phyloP scores from a whole-genome alignment of 2,329 filamentous ascomycete species.

The Clonostachys solani region DNA sequence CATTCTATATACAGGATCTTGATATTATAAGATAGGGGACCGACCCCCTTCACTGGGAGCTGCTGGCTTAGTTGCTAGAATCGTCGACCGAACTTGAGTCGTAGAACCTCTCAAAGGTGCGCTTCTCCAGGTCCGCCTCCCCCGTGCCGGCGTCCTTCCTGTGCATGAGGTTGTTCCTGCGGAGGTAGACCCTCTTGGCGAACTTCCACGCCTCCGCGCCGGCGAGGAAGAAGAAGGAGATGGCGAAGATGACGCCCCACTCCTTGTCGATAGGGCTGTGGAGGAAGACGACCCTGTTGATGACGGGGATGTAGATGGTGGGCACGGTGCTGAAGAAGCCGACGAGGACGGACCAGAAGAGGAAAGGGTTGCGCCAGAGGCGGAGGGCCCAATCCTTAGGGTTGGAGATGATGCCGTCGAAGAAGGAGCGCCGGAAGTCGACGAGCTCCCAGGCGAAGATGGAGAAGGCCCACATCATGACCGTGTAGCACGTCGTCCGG shows the following conservation, averaged over 20 bases:
- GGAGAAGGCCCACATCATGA: slow-evolving; percentile 64
- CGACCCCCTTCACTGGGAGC: too few relatives aligned
- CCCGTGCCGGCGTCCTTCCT: slow-evolving; percentile 12
- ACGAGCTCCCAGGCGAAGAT: slow-evolving; percentile 69
- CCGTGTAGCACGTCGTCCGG: slow-evolving; percentile 62
- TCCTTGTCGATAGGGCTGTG: slow-evolving; percentile 65
- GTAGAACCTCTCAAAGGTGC: slow-evolving; percentile 10
- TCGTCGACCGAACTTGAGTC: too few relatives aligned
- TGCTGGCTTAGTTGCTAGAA: too few relatives aligned
- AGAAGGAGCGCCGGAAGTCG: slow-evolving; percentile 61
- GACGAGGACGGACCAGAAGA: slow-evolving; percentile 42
- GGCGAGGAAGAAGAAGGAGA: slow-evolving; percentile 55
- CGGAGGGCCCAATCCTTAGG: slow-evolving; percentile 48
- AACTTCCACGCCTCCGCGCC: slow-evolving; percentile 66
- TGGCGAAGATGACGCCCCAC: slow-evolving; percentile 64
- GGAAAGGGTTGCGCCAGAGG: slow-evolving; percentile 50
- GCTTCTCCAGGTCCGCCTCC: slow-evolving; percentile 11
- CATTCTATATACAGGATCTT: too few relatives aligned
- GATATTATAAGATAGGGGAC: too few relatives aligned
- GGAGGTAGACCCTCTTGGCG: slow-evolving; percentile 53
- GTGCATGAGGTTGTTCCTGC: slow-evolving; percentile 16
- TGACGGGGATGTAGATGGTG: slow-evolving; percentile 62
- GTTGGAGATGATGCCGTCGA: slow-evolving; percentile 49
- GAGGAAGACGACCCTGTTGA: slow-evolving; percentile 63
- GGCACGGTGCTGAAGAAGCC: slow-evolving; percentile 56